Base-by-base conservation (phyloP, 805 yeast species). In the Saccharomycopsis malanga region DNA sequence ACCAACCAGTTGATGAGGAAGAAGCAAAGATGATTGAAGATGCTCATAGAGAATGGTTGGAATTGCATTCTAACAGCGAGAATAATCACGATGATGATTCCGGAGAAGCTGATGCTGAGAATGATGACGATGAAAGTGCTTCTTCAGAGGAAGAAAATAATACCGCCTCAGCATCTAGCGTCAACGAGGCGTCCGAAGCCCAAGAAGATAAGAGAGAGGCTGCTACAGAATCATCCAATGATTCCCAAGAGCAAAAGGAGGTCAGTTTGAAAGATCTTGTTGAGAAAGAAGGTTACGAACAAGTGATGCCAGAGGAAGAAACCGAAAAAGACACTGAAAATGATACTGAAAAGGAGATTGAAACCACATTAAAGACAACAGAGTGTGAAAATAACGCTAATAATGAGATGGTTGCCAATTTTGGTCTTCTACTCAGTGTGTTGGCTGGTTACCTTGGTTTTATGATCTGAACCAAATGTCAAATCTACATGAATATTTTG, bases 41-140 rank as follows among this genome's bases (percentile, higher is more conserved):
- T n/a, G 38, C 53, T 20, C 46, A 46, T 18, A 25, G 32, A 42
- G 50, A 51, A 21, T 48, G 49, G 47, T 39, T 51, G 27, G 36
- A 42, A 22, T n/a, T 23, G 21, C 46, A 49, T 20, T 32, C 44
- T 17, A 35, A 42, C 27, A 37, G 24, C 18, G 54, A 52, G 29
- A 61, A 55, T 22, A 62, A 60, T 32, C 62, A 59, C 38, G 61
- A 59, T 43, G 52, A 56, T 48, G 56, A 61, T 44, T 52, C 56
- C 25, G 53, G 53, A 42, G 61, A 57, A 39, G 38, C 5, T 24
- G 47, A 34, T 14, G 30, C 34, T 12, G 55, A 39, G 2, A 47
- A 50, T 21, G 46, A 34, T 15, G 44, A 43, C 21, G 44, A 17
- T 34, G 35, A n/a, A 10, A 40, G 14, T 32, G 41, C 22, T 9